A percentile compares a stretch with the other conserved stretches of the same genome.
phyloP scores from a whole-genome alignment of 2,329 filamentous ascomycete species.

The Nannizzia gypsea region DNA sequence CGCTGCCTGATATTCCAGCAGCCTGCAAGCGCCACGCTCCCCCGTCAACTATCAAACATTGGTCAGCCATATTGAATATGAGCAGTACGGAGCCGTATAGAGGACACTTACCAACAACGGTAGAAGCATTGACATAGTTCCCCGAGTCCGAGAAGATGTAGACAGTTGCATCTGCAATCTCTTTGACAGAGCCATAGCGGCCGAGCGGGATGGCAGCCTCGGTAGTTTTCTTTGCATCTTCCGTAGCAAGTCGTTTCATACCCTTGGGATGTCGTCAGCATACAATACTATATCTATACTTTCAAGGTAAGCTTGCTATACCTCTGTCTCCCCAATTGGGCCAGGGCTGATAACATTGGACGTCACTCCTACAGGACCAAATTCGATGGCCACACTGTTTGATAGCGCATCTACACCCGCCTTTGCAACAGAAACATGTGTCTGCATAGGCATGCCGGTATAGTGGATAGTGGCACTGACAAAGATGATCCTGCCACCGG shows the following conservation, averaged over 20 bases:
- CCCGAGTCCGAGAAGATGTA: constrained; percentile 78
- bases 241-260: constrained; percentile 51
- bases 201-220: constrained; percentile 55
- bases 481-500: constrained; percentile 76
- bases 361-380: constrained; percentile 74
- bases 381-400: constrained; percentile 70
- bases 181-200: constrained; percentile 64
- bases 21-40: constrained; percentile 30
- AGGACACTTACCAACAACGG: constrained; percentile 47
- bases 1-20: constrained; percentile 22
- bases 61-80: not conserved
- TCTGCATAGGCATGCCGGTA: constrained; percentile 70
- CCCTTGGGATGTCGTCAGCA: constrained; percentile 34
- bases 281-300: no score
- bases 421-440: constrained; percentile 86
- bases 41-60: constrained; percentile 26
- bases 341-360: constrained; percentile 85
- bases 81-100: constrained; percentile 10
- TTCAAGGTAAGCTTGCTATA: constrained; percentile 7
- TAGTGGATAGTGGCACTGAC: constrained; percentile 88
- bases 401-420: constrained; percentile 79
- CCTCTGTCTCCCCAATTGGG: constrained; percentile 71
- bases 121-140: constrained; percentile 74
- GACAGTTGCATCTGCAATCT: constrained; percentile 86
- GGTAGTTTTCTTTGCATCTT: constrained; percentile 38